Evolutionary conservation across 176 grass and related monocot genomes (phyloP), one percentile per base, ranked within the genome.

Genomic region (sorghum (Sorghum bicolor)): DNA sequence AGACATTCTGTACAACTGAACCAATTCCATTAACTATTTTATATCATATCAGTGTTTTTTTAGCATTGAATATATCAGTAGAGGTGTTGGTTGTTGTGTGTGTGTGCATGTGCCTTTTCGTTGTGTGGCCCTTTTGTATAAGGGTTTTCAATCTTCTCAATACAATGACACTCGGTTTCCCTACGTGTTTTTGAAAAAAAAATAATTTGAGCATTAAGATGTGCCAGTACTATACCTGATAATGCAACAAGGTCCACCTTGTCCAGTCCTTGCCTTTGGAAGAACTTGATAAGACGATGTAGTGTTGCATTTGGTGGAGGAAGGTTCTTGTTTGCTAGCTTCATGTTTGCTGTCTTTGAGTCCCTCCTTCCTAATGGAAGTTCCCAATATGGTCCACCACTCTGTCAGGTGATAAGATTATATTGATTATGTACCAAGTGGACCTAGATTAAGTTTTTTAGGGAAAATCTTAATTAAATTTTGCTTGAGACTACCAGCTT

Each of bases 321-420:
- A 47, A 96, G 89, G 87, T 89, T 93, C 81, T 85, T 90, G 75
- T 99, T 99, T 70, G 96, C 89, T 15, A 92, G 85, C 67, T 85
- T 91, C 58, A 99, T 90, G 67, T 92, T 90, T 68, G 93, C 96
- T 48, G 80, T 84, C 79, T 87, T 86, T 37, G 93, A 93, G 64
- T 99, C 96, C 85, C 87, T 94, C 77, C 93, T 94, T 53, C 96
- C 96, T n/a, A 99, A 57, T 9, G 93, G 85, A 82, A 99, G 89
- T 45, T 94, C 91, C 93, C 93, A 99, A 60, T 86, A 82, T 14
- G 91, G 96, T 5, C 96, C 93, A 61, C 91, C 96, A 58, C 87
- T 91, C 89, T 96, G 74, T 80, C 37, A 80, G 55, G 43, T 63
- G 40, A 70, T 79, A 67, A 32, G 53, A 45, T 52, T 69, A 61